A percentile compares a stretch with the other conserved stretches of the same genome.
Evolutionary conservation across 176 grass and related monocot genomes (phyloP).

Genomic region (Cenchrus fungigraminus): DNA sequence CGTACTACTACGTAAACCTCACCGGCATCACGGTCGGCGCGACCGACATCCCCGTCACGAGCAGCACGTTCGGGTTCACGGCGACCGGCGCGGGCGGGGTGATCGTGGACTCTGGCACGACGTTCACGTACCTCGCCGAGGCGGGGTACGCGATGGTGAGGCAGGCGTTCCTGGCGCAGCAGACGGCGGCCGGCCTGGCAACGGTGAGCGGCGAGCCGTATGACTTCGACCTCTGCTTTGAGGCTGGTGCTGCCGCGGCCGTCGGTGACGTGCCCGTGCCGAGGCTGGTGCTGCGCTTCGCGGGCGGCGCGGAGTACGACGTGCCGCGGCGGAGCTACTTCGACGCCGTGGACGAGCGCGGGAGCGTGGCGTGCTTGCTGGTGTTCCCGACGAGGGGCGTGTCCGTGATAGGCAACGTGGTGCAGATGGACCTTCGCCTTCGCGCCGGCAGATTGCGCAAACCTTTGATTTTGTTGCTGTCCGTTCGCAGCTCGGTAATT

Average conservation of each 20-base stretch:
- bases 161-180: conserved; percentile 41
- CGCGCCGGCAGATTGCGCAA: conserved; percentile 43
- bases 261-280: conserved; percentile 22
- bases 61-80: conserved; percentile 43
- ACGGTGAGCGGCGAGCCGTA: conserved; percentile 34
- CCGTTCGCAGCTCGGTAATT: background rate
- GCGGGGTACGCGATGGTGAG: conserved; percentile 48
- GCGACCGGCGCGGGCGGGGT: conserved; percentile 37
- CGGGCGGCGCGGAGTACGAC: conserved; percentile 46
- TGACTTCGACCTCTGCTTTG: conserved; percentile 64
- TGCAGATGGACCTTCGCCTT: conserved; percentile 69
- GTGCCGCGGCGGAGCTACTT: conserved; percentile 57
- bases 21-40: conserved; percentile 55
- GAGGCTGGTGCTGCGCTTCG: conserved; percentile 56
- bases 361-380: conserved; percentile 51
- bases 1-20: conserved; percentile 69
- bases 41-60: conserved; percentile 33
- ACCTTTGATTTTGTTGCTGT: conserved; percentile 15
- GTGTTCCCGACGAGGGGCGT: conserved; percentile 43
- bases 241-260: background rate
- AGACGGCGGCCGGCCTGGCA: background rate
- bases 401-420: conserved; percentile 65
- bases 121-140: conserved; percentile 49
- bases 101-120: conserved; percentile 69
- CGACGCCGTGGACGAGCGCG: conserved; percentile 14